Base-by-base conservation (phyloP, 2,329 filamentous ascomycete genomes). In the Calonectria crousiana region DNA sequence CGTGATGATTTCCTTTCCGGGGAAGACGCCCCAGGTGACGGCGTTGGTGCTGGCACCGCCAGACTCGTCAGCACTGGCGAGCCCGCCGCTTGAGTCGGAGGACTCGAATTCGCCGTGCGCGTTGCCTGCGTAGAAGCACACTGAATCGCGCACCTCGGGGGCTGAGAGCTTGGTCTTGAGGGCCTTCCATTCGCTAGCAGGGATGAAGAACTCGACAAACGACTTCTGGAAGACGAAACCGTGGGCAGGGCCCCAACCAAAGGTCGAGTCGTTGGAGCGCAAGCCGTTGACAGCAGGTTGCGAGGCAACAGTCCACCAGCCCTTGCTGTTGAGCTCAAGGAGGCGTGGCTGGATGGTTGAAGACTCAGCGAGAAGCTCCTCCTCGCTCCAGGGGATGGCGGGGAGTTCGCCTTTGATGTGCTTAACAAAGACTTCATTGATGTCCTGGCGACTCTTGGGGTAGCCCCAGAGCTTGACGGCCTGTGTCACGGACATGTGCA, bases 161-260 rank as follows among this genome's bases (percentile, higher is more conserved):
- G 86, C 86, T 67, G 85, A 82, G 56, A 98, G 90, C 73, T 91
- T 90, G 5, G 89, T 88, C 76, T 91, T 90, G 38, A 99, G 89
- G 1, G 83, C 83, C 20, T 86, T 84, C 93, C 95, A 98, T 83
- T 96, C 94, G 0, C 89, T 84, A 0, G 89, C 86, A 0, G 96
- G 93, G 72, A 98, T 87, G 88, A 99, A 99, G 86, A 98, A 95
- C 84, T 99, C 97, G 67, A 99, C 95, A 84, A 99, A 99, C 0
- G 96, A 94, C 86, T 98, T 99, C 82, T 99, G 97, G 88, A 98
- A 99, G 62, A 98, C 95, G 83, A 98, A 98, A 23, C 97, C 97
- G 80, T 96, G 93, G 65, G 90, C 91, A 0, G 97, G 97, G 1
- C 97, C 97, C 97, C 97, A 99, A 76, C 97, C 97, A 80, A 98